These are phyloP conservation scores for Macrophomina tecta DNA, from an alignment of 2,329 filamentous ascomycete genomes.

Conservation along the genomic window DNA sequence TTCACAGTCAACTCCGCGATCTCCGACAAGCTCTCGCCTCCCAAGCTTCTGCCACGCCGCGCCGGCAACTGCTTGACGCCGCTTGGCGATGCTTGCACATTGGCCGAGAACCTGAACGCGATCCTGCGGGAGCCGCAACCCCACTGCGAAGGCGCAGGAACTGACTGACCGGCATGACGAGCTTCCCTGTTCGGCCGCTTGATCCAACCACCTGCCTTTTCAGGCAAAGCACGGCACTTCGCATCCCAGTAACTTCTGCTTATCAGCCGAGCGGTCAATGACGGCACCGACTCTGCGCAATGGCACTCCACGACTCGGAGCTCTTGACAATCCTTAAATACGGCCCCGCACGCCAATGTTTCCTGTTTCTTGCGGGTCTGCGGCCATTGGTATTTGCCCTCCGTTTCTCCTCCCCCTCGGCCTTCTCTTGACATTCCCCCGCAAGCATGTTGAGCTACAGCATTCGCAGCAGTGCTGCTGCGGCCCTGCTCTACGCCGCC, in stretches of 20 bases:
- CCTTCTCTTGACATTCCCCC: not conserved
- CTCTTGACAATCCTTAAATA: constrained; percentile 5
- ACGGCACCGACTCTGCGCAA: constrained; percentile 12
- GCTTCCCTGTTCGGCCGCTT: not conserved
- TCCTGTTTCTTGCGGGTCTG: not conserved
- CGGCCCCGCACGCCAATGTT: not conserved
- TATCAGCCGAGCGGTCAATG: constrained; percentile 1
- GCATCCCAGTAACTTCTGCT: not conserved
- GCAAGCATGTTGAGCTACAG: constrained; percentile 12
- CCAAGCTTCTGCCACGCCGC: constrained; percentile 12
- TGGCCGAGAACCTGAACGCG: not conserved
- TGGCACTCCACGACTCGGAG: not conserved
- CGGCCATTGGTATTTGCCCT: not conserved
- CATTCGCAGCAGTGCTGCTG: constrained; percentile 3
- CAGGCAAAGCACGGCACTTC: not conserved
- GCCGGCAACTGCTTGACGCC: not conserved
- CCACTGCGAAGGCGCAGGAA: not conserved
- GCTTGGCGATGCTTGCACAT: constrained; percentile 18
- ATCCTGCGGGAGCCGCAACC: constrained; percentile 6
- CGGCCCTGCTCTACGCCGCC: constrained; percentile 3
- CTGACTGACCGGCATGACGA: not conserved
- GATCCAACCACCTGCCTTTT: not conserved
- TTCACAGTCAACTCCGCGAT: not conserved
- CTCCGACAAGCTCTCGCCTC: not conserved
- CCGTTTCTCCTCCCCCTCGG: not conserved